A percentile compares a stretch with the other conserved stretches of the same genome.
These are phyloP conservation scores for Polymyxa betae DNA, from an alignment of 208 protist species.

Conservation along the genomic window DNA sequence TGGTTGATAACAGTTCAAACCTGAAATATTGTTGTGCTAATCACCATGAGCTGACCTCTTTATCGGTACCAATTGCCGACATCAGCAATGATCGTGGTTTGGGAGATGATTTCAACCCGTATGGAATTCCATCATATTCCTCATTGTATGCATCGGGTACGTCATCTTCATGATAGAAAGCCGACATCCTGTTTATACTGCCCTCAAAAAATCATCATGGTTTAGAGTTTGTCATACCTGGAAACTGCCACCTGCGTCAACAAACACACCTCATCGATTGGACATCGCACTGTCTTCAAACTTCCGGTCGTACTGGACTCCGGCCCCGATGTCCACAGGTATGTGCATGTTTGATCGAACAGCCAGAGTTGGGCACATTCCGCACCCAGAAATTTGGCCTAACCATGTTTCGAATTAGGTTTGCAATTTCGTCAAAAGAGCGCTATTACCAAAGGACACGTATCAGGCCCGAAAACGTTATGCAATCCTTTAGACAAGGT, in stretches of 20 bases:
- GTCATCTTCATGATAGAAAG: neutral
- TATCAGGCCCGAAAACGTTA: neutral
- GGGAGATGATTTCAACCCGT: neutral
- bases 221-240: neutral
- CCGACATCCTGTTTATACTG: neutral
- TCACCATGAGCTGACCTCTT: neutral
- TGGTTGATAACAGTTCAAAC: neutral
- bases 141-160: neutral
- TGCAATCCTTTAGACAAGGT: slow-evolving; percentile 29
- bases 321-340: slow-evolving; percentile 1
- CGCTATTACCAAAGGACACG: neutral
- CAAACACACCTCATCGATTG: neutral
- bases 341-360: slow-evolving; percentile 45
- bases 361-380: slow-evolving; percentile 24
- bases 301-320: neutral
- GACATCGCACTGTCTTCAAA: neutral
- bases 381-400: slow-evolving; percentile 6
- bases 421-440: too few relatives aligned
- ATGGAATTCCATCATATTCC: neutral
- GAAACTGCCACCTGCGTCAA: slow-evolving; percentile 25
- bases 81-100: slow-evolving; percentile 23
- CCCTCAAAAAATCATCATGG: neutral
- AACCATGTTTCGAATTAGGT: too few relatives aligned
- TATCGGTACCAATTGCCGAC: slow-evolving; percentile 3
- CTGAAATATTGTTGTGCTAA: neutral